phyloP scores from a whole-genome alignment of 176 grass and related monocot species.

The Zizania latifolia region DNA sequence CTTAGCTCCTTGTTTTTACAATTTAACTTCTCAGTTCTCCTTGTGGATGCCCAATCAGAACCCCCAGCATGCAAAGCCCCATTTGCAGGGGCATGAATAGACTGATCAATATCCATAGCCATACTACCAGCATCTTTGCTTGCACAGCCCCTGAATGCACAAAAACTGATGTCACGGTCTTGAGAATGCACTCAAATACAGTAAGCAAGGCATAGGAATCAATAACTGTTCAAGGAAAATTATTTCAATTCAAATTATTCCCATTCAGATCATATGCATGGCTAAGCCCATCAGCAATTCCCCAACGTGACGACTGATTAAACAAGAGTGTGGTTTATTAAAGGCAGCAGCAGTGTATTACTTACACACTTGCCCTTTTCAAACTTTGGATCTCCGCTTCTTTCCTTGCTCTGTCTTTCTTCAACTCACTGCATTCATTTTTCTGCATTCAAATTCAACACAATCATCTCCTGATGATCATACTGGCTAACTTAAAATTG shows the following conservation, averaged over 20 bases:
- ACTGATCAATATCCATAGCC: slow-evolving; percentile 22
- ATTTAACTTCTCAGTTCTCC: slow-evolving; percentile 17
- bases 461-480: neutral
- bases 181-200: slow-evolving; percentile 12
- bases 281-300: neutral
- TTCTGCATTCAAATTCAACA: slow-evolving; percentile 42
- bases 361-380: slow-evolving; percentile 54
- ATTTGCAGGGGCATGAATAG: slow-evolving; percentile 7
- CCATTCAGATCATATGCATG: neutral
- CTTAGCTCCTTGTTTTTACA: slow-evolving; percentile 27
- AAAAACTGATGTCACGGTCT: neutral
- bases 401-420: slow-evolving; percentile 54
- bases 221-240: neutral
- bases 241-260: neutral
- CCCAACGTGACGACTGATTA: neutral
- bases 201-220: neutral
- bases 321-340: neutral
- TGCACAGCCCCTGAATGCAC: neutral
- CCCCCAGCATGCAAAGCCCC: slow-evolving; percentile 27
- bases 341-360: slow-evolving; percentile 6
- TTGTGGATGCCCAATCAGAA: slow-evolving; percentile 4
- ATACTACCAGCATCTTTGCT: neutral
- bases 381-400: slow-evolving; percentile 63
- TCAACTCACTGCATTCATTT: slow-evolving; percentile 54
- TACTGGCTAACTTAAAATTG: neutral